These are phyloP conservation scores for Beauveria sp. DNA, from an alignment of 2,329 filamentous ascomycete species.

Conservation along the genomic window DNA sequence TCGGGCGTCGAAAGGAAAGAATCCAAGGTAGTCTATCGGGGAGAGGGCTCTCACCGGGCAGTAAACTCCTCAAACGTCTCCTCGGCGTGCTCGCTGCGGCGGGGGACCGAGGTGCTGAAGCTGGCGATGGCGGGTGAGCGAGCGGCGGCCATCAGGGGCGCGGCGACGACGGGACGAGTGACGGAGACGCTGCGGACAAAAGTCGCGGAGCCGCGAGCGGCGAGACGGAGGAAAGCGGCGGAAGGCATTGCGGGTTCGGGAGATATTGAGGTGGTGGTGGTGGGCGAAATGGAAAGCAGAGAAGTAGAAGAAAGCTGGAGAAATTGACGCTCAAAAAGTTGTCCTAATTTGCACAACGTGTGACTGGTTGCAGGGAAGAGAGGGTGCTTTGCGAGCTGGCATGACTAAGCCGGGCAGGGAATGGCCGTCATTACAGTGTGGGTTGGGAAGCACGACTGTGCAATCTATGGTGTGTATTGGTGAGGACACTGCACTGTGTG, in stretches of 20 bases:
- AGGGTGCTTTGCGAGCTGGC: slow-evolving; percentile 21
- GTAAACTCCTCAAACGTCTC: slow-evolving; percentile 99
- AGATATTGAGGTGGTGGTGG: slow-evolving; percentile 13
- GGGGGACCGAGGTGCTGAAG: slow-evolving; percentile 57
- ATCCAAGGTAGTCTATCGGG: neutral
- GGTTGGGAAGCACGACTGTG: slow-evolving; percentile 16
- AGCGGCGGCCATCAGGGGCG: slow-evolving; percentile 40
- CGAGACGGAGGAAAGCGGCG: slow-evolving; percentile 60
- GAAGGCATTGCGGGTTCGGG: slow-evolving; percentile 50
- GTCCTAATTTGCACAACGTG: slow-evolving; percentile 11
- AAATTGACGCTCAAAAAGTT: neutral
- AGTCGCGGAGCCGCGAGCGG: slow-evolving; percentile 57
- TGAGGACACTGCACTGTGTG: slow-evolving; percentile 14
- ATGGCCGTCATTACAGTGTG: slow-evolving; percentile 21
- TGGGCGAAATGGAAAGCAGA: neutral
- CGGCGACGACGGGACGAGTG: slow-evolving; percentile 47
- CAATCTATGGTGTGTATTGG: neutral
- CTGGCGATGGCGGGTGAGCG: slow-evolving; percentile 37
- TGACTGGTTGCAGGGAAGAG: slow-evolving; percentile 19
- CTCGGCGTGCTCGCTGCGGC: slow-evolving; percentile 64
- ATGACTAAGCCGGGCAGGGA: slow-evolving; percentile 26
- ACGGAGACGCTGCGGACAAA: slow-evolving; percentile 56
- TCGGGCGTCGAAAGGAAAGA: neutral
- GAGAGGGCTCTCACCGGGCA: slow-evolving; percentile 63
- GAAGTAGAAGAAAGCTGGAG: slow-evolving; percentile 3